Evolutionary conservation across 768 basidiomycete species (phyloP).

Genomic region (Suillus hirtellus): DNA sequence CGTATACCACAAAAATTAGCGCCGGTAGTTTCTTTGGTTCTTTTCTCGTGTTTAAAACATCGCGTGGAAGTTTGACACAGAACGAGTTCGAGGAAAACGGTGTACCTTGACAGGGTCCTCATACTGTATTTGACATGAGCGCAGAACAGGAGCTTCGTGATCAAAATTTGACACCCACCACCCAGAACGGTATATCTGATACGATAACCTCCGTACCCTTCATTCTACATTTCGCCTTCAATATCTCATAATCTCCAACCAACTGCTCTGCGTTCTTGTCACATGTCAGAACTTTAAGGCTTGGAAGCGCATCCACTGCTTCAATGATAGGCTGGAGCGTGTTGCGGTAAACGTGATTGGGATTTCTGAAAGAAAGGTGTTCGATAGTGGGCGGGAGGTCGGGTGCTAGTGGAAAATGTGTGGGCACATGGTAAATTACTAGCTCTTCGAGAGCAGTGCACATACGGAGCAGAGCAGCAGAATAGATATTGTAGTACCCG

Average conservation of each 20-base stretch:
- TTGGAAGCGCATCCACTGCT: constrained; percentile 34
- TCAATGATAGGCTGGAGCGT: constrained; percentile 32
- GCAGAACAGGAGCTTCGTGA: background rate
- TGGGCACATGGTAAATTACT: constrained; percentile 37
- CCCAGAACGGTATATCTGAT: constrained; percentile 33
- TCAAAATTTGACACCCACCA: constrained; percentile 31
- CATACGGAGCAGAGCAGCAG: constrained; percentile 34
- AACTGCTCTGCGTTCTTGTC: constrained; percentile 25
- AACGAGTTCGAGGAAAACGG: constrained; percentile 39
- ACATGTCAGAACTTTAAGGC: constrained; percentile 39
- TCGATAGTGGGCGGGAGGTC: constrained; percentile 39
- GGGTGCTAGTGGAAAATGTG: constrained; percentile 30
- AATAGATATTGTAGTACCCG: constrained; percentile 34
- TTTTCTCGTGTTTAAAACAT: constrained; percentile 28
- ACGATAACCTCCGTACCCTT: constrained; percentile 26
- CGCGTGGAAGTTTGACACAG: constrained; percentile 37
- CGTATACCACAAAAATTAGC: background rate
- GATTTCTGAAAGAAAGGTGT: constrained; percentile 39
- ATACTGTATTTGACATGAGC: constrained; percentile 22
- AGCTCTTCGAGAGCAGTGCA: constrained; percentile 44
- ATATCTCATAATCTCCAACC: constrained; percentile 20
- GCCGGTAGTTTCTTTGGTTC: background rate
- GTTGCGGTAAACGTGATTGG: constrained; percentile 10
- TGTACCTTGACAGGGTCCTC: constrained; percentile 40
- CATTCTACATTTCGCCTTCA: constrained; percentile 31